Evolutionary conservation across 129 eudicot species (phyloP), one percentile per base, ranked within the genome.

Genomic region (Pittosporum tobira): DNA sequence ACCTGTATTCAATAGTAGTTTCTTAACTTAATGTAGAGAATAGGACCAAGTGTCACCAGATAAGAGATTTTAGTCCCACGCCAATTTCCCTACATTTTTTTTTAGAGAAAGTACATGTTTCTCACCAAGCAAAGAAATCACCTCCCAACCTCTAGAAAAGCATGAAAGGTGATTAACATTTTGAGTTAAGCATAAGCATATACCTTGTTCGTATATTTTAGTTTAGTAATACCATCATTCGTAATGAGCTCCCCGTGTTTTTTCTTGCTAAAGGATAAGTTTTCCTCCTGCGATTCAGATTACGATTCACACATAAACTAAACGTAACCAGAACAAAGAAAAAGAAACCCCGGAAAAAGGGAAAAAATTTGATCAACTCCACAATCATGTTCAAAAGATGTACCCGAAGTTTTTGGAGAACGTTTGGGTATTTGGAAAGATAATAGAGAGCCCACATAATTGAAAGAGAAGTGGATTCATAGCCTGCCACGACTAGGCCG

Each of bases 381-480:
- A n/a, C n/a, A n/a, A 18, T 6, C 1, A 57, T 4, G 3, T 1
- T 12, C 48, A 5, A n/a, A n/a, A n/a, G n/a, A n/a, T n/a, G n/a
- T 75, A 80, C 86, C 76, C 73, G 78, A 36, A 80, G 86, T 29
- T 65, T 75, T 10, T 72, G 61, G 44, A 80, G 81, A 68, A 75
- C 81, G 15, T 44, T 18, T 5, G 86, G 86, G n/a, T 64, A 67
- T 57, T 71, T 75, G 30, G 86, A 76, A 22, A 80, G 79, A 54
- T 63, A 64, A 60, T 75, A 80, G n/a, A 80, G 48, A 64, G 79
- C 71, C 81, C 76, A 80, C 40, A 56, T 75, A 2, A 71, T 69
- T 1, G 77, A 47, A 15, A 63, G 38, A 23, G 78, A 38, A 55
- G 71, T 80, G 21, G 79, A 31, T 27, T 48, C 66, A 50, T 71